Percentiles rank a stretch among this genome's conserved stretches.
Conservation (phyloP, 2,329 filamentous ascomycete genomes). For the Malbranchea cinnamomea region DNA sequence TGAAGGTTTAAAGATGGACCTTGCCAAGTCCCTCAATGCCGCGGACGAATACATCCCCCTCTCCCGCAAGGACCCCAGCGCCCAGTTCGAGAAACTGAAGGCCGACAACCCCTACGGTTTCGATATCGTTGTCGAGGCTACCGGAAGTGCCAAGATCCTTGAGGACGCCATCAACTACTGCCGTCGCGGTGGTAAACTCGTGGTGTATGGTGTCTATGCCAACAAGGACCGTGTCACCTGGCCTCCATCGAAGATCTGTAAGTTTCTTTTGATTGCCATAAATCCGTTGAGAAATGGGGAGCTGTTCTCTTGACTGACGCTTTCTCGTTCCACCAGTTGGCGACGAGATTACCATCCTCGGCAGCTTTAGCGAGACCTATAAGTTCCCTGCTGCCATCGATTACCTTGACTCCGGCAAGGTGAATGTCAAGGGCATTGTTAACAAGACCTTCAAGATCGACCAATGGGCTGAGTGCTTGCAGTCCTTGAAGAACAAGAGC, state of each 20-base stretch:
- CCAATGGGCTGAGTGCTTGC: slow-evolving; percentile 54
- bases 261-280: slow-evolving; percentile 21
- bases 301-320: slow-evolving; percentile 5
- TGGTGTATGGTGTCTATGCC: slow-evolving; percentile 58
- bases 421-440: slow-evolving; percentile 48
- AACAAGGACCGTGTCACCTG: slow-evolving; percentile 48
- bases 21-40: slow-evolving; percentile 38
- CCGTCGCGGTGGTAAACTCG: slow-evolving; percentile 53
- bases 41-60: slow-evolving; percentile 35
- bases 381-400: slow-evolving; percentile 50
- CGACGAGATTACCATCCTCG: slow-evolving; percentile 56
- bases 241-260: slow-evolving; percentile 57
- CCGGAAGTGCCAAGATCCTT: slow-evolving; percentile 52
- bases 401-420: slow-evolving; percentile 32
- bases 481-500: slow-evolving; percentile 56
- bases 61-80: slow-evolving; percentile 35
- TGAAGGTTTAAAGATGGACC: slow-evolving; percentile 53
- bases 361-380: slow-evolving; percentile 58
- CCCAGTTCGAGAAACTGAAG: slow-evolving; percentile 49
- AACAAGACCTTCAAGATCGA: slow-evolving; percentile 62
- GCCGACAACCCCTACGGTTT: slow-evolving; percentile 55
- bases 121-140: slow-evolving; percentile 58
- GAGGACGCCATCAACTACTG: slow-evolving; percentile 59
- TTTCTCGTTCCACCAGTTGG: slow-evolving; percentile 23
- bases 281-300: background rate